Base-by-base conservation (phyloP, 2,329 filamentous ascomycete species). In the Plenodomus lindquistii region DNA sequence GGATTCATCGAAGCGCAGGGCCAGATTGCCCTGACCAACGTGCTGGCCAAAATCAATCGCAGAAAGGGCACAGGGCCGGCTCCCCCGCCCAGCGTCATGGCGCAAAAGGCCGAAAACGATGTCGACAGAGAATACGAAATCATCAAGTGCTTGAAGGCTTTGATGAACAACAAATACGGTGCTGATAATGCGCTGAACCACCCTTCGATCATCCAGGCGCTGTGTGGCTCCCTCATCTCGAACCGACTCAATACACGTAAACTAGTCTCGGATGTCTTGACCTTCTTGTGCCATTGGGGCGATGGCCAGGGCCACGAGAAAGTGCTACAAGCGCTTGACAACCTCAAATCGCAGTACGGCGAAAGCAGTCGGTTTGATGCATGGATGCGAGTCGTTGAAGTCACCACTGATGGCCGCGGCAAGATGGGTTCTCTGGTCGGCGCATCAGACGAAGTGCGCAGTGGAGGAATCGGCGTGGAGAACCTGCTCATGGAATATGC, bases 111-210 rank as follows among this genome's bases (percentile, higher is more conserved):
- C 7, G 91, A 96, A 62, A 91, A 88, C 71, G 89, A 93, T 66
- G 79, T 94, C 41, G 92, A 97, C 67, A 85, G 88, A 60, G 92
- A 96, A 75, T 97, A 97, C 70, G 94, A 97, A 69, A 96, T 99
- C 55, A 85, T 96, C 69, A 99, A 99, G 76, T 97, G 94, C 76
- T 76, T 99, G 49, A 97, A 97, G 78, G 91, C 92, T 24, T 76
- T 97, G 48, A 96, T 97, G 88, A 99, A 99, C 84, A 99, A 97
- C 82, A 97, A 96, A 72, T 97, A 96, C 71, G 94, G 94, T 53
- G 94, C 94, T 53, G 94, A 99, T 70, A 92, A 99, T 80, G 94
- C 94, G 16, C 79, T 99, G 48, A 80, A 85, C 52, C 92, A 97
- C 69, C 89, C 94, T 67, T 90, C 93, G 68, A 89, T 97, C 55